A percentile compares a stretch with the other conserved stretches of the same genome.
Conservation (phyloP, 495 filamentous ascomycete genomes). For the Apodospora peruviana region DNA sequence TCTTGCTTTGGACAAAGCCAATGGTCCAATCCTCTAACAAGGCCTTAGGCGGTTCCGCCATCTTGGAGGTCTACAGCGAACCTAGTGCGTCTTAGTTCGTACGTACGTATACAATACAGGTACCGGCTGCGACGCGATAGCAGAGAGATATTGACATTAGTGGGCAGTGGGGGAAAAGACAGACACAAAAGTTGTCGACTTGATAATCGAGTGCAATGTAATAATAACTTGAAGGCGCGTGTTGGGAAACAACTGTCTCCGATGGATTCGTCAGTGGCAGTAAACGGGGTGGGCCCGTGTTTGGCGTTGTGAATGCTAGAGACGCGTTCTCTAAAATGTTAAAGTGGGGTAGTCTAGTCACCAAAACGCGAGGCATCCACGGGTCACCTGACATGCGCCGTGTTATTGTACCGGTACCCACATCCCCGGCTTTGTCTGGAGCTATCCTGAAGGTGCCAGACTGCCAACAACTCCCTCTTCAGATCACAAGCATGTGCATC, state of each 20-base stretch:
- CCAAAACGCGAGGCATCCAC: background rate
- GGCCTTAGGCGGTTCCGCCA: slow-evolving; percentile 28
- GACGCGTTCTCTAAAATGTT: background rate
- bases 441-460: too few relatives aligned
- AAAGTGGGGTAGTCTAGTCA: background rate
- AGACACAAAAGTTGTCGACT: background rate
- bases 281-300: background rate
- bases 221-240: background rate
- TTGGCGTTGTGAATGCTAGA: background rate
- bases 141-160: slow-evolving; percentile 1
- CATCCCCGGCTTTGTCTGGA: too few relatives aligned
- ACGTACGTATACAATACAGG: too few relatives aligned
- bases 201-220: background rate
- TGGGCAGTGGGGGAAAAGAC: background rate
- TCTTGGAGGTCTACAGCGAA: slow-evolving; percentile 10
- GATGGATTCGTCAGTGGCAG: background rate
- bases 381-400: slow-evolving; percentile 2
- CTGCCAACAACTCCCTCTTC: too few relatives aligned
- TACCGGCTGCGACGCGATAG: background rate
- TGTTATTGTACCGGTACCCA: too few relatives aligned
- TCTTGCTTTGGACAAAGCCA: slow-evolving; percentile 39
- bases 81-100: slow-evolving; percentile 8
- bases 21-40: slow-evolving; percentile 37
- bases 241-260: too few relatives aligned
- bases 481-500: too few relatives aligned